These are phyloP conservation scores for Metarhizium sp. DNA, from an alignment of 2,329 filamentous ascomycete genomes.

Conservation along the genomic window DNA sequence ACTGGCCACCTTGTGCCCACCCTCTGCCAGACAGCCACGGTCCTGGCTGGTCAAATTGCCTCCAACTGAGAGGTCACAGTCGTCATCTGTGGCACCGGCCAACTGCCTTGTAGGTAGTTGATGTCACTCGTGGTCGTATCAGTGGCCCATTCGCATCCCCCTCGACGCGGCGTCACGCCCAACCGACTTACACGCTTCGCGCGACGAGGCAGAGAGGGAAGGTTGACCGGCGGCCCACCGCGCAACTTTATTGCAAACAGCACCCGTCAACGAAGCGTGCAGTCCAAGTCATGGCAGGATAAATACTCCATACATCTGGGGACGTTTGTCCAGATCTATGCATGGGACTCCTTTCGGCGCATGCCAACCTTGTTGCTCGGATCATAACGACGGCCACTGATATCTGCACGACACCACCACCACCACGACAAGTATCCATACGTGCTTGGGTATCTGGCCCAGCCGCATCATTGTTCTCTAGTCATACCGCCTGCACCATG, in stretches of 20 bases:
- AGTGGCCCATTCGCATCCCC: neutral
- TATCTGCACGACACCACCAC: neutral
- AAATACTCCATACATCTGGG: neutral
- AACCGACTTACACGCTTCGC: constrained; percentile 8
- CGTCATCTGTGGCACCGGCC: neutral
- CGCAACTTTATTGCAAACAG: no score
- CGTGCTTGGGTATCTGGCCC: neutral
- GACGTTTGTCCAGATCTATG: neutral
- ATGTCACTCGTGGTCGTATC: neutral
- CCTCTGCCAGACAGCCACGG: neutral
- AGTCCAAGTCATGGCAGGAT: neutral
- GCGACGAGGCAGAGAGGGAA: neutral
- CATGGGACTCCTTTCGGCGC: neutral
- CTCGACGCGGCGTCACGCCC: neutral
- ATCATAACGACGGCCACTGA: neutral
- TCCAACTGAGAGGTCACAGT: no score
- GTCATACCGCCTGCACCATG: neutral
- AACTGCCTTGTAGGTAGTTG: neutral
- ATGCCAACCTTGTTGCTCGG: neutral
- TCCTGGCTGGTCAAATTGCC: neutral
- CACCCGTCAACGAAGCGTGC: no score
- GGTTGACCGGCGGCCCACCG: no score
- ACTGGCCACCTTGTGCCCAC: neutral
- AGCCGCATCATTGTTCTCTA: neutral
- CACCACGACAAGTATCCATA: neutral